Conservation (phyloP, 208 protist species). For the Phytomonas sp. region DNA sequence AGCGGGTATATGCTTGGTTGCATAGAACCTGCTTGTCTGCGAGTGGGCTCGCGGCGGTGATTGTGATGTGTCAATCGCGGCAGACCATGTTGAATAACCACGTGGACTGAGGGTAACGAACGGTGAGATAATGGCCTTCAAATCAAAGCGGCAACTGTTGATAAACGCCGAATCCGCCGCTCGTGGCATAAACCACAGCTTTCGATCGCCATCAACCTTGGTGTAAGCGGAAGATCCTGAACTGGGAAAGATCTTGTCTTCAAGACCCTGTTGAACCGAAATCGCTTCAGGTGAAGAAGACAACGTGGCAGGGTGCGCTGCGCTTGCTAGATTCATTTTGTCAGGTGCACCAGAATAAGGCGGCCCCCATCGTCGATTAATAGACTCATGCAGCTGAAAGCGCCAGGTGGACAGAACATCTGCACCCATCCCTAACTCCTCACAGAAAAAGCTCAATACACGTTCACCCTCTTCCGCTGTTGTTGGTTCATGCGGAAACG, state of each 20-base stretch:
- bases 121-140: slow-evolving; percentile 51
- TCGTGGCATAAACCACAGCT: slow-evolving; percentile 26
- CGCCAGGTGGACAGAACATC: slow-evolving; percentile 43
- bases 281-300: not conserved
- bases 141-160: slow-evolving; percentile 22
- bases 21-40: slow-evolving; percentile 49
- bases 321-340: slow-evolving; percentile 11
- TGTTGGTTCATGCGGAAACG: slow-evolving; percentile 23
- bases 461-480: slow-evolving; percentile 29
- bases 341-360: not conserved
- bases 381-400: slow-evolving; percentile 9
- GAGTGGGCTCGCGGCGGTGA: slow-evolving; percentile 13
- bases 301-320: not conserved
- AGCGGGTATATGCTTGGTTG: slow-evolving; percentile 44
- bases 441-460: slow-evolving; percentile 49
- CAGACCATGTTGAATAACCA: not conserved
- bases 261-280: not conserved
- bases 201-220: not conserved
- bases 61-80: not conserved
- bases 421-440: slow-evolving; percentile 52
- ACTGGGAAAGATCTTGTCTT: not conserved
- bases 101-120: slow-evolving; percentile 47
- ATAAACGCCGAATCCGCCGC: slow-evolving; percentile 43
- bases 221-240: not conserved
- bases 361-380: slow-evolving; percentile 25